phyloP scores from a whole-genome alignment of 192 early-diverging fungal species.

The Coemansia sp. region DNA sequence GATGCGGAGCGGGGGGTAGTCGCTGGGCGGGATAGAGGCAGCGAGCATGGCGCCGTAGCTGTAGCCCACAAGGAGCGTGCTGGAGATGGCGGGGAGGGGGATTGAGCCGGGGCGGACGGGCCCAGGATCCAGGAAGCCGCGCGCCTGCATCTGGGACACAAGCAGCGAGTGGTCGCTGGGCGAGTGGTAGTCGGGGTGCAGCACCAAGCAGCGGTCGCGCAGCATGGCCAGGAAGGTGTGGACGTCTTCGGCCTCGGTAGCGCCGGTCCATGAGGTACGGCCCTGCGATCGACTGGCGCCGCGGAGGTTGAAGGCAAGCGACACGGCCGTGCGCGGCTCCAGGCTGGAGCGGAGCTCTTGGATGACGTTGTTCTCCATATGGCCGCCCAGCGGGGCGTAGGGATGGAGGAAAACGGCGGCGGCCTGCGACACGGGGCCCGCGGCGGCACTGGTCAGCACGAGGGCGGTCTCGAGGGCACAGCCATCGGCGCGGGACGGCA shows the following conservation, averaged over 20 bases:
- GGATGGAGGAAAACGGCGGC: constrained; percentile 40
- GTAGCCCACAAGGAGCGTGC: constrained; percentile 42
- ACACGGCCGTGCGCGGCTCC: constrained; percentile 16
- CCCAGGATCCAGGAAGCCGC: constrained; percentile 13
- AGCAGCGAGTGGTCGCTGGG: constrained; percentile 12
- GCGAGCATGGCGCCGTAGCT: constrained; percentile 46
- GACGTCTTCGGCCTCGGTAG: constrained; percentile 41
- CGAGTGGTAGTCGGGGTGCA: constrained; percentile 29
- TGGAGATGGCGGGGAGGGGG: constrained; percentile 28
- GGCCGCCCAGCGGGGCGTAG: constrained; percentile 46
- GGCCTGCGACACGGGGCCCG: neutral
- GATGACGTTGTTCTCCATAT: constrained; percentile 44
- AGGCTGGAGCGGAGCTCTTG: constrained; percentile 20
- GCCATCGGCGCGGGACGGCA: constrained; percentile 44
- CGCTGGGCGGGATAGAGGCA: constrained; percentile 15
- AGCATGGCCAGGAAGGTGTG: constrained; percentile 39
- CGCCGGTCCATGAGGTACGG: constrained; percentile 47
- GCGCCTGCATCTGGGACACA: constrained; percentile 33
- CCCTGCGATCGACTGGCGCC: constrained; percentile 47
- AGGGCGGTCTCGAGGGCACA: constrained; percentile 37
- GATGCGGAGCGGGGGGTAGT: constrained; percentile 31
- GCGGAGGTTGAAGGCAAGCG: constrained; percentile 42
- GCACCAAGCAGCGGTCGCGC: constrained; percentile 7
- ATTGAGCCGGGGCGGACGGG: constrained; percentile 11
- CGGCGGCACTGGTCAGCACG: constrained; percentile 1